A percentile compares a stretch with the other conserved stretches of the same genome.
Evolutionary conservation across 75 land plant genomes (phyloP).

Genomic region (Pseudotsuga menziesii): DNA sequence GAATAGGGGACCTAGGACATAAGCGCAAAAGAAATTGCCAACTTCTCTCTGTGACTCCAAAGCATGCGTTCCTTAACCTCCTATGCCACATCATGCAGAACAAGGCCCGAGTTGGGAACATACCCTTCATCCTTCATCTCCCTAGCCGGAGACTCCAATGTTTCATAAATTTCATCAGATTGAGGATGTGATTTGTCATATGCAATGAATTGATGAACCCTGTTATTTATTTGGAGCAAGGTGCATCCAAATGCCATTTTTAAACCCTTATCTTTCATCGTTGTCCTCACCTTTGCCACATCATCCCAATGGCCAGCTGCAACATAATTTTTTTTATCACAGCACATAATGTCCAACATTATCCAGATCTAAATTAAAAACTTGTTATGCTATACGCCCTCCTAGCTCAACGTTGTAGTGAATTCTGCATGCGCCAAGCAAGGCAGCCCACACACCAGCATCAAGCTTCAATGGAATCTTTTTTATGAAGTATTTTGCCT

Average conservation of each 20-base stretch:
- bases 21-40: constrained; percentile 17
- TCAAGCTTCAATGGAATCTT: not conserved
- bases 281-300: constrained; percentile 10
- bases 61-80: constrained; percentile 10
- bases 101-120: constrained; percentile 7
- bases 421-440: constrained; percentile 18
- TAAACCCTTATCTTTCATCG: constrained; percentile 4
- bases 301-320: constrained; percentile 12
- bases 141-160: constrained; percentile 1
- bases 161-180: constrained; percentile 2
- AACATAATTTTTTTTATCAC: constrained; percentile 22
- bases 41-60: constrained; percentile 18
- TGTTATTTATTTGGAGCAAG: constrained; percentile 11
- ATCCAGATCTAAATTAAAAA: constrained; percentile 9
- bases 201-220: constrained; percentile 14
- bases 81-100: constrained; percentile 10
- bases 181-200: constrained; percentile 14
- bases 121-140: constrained; percentile 13
- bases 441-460: constrained; percentile 16
- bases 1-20: constrained; percentile 11
- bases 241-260: constrained; percentile 11
- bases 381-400: not conserved
- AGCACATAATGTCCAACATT: constrained; percentile 14
- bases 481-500: constrained; percentile 14
- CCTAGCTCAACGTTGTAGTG: constrained; percentile 5